Conservation (phyloP, 148 eudicot genomes). For the Chenopodium suecicum region DNA sequence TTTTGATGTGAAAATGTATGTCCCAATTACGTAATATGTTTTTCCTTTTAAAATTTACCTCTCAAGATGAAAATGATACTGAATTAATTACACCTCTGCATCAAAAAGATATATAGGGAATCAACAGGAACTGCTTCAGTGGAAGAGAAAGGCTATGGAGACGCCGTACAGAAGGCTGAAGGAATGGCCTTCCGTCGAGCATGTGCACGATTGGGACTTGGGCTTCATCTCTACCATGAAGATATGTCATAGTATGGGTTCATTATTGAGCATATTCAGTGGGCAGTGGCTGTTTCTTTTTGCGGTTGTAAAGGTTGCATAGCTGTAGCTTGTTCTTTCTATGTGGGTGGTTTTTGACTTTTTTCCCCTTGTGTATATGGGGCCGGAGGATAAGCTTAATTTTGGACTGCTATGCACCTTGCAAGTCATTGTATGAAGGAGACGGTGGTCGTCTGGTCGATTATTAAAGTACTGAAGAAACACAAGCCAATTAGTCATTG, state of each 20-base stretch:
- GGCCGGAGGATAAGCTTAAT: background rate
- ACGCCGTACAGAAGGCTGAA: slow-evolving; percentile 93
- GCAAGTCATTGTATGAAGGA: background rate
- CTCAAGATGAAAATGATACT: background rate
- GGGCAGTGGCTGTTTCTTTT: background rate
- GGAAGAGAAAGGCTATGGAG: slow-evolving; percentile 60
- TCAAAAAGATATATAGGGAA: slow-evolving; percentile 69
- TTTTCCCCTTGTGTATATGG: background rate
- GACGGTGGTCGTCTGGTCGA: background rate
- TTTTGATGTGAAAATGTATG: background rate
- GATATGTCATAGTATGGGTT: slow-evolving; percentile 46
- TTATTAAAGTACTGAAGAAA: slow-evolving; percentile 10
- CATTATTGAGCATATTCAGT: background rate
- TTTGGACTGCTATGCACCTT: background rate
- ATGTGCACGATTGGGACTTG: slow-evolving; percentile 96
- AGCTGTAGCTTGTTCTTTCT: background rate
- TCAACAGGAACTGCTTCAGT: slow-evolving; percentile 75
- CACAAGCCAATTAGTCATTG: background rate
- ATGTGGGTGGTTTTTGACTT: background rate
- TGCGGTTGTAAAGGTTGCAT: background rate
- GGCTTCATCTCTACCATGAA: slow-evolving; percentile 92
- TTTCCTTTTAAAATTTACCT: too few relatives aligned
- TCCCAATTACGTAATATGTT: background rate
- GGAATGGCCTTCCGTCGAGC: slow-evolving; percentile 99
- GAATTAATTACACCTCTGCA: background rate